Conservation (phyloP, 2,329 filamentous ascomycete genomes). For the Calonectria crousiana region DNA sequence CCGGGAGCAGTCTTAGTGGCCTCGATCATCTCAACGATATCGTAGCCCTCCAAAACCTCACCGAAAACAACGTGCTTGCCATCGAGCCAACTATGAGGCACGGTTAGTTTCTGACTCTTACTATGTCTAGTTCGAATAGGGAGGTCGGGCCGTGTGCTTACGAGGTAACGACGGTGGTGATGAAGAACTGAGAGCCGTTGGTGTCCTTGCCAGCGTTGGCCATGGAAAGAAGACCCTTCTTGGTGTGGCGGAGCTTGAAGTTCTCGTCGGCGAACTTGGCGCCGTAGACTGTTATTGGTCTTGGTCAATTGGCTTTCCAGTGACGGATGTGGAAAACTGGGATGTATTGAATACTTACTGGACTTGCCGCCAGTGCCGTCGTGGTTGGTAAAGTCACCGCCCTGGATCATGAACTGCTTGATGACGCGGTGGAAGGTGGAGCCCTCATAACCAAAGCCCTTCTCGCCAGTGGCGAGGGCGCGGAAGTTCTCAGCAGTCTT, state of each 20-base stretch:
- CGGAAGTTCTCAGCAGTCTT: constrained; percentile 82
- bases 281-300: constrained; percentile 75
- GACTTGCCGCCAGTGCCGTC: constrained; percentile 89
- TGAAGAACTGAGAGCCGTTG: constrained; percentile 93
- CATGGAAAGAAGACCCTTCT: constrained; percentile 87
- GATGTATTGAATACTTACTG: constrained; percentile 64
- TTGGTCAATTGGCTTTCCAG: constrained; percentile 34
- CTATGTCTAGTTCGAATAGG: neutral
- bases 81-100: constrained; percentile 76
- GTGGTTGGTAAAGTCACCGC: constrained; percentile 86
- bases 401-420: constrained; percentile 93
- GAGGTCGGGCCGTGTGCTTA: constrained; percentile 54
- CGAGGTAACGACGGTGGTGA: constrained; percentile 85
- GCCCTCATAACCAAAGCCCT: constrained; percentile 86
- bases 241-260: constrained; percentile 95
- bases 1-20: constrained; percentile 72
- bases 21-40: constrained; percentile 84
- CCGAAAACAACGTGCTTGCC: constrained; percentile 89
- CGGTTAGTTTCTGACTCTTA: constrained; percentile 7
- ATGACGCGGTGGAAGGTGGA: constrained; percentile 92
- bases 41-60: constrained; percentile 88
- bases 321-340: neutral
- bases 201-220: constrained; percentile 88
- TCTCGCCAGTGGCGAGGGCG: constrained; percentile 85
- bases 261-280: constrained; percentile 89